Evolutionary conservation across 768 basidiomycete genomes (phyloP), one percentile per base, ranked within the genome.

Genomic region (Collybiopsis luxurians): DNA sequence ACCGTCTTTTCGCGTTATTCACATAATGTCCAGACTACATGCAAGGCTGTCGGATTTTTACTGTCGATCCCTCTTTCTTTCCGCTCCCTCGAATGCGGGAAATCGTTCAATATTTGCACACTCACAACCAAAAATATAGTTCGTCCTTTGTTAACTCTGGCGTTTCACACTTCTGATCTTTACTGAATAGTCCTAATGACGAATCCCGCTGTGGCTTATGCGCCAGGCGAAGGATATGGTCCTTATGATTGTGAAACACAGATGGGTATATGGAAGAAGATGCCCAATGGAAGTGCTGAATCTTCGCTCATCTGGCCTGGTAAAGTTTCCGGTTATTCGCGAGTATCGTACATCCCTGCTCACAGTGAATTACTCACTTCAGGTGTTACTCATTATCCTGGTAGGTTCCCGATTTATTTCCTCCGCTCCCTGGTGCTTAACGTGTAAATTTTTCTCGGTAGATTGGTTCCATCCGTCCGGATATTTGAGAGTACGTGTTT

Each of bases 221-320:
- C 31, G 6, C 31, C 31, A 5, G 72, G 70, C 19, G 60, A 75
- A 40, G 73, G 66, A 38, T 87, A 87, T 58, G 76, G 67, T 0
- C 66, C 86, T 0, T 89, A 77, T 60, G 31, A 34, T 34, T 13
- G 31, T 13, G 31, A 13, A 34, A 34, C 31, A 5, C 31, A 34
- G 31, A 73, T 71, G 3, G 84, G 84, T 56, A 68, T 89, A 11
- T 89, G 79, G 77, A 69, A 89, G 50, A 88, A 87, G 66, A 74
- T 81, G 34, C 72, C 75, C 1, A 83, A 89, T 59, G 87, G 85
- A 3, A 83, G 79, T 47, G 69, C 76, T 19, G 81, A 72, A 61
- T 68, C 85, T 6, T 82, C 83, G 12, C 70, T 85, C 2, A 85
- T 87, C 13, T 87, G 85, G 84, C 84, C 85, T 38, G 85, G 85